A percentile compares a stretch with the other conserved stretches of the same genome.
Conservation (phyloP, 2,329 filamentous ascomycete species). For the Chrysosporium keratinophilum region DNA sequence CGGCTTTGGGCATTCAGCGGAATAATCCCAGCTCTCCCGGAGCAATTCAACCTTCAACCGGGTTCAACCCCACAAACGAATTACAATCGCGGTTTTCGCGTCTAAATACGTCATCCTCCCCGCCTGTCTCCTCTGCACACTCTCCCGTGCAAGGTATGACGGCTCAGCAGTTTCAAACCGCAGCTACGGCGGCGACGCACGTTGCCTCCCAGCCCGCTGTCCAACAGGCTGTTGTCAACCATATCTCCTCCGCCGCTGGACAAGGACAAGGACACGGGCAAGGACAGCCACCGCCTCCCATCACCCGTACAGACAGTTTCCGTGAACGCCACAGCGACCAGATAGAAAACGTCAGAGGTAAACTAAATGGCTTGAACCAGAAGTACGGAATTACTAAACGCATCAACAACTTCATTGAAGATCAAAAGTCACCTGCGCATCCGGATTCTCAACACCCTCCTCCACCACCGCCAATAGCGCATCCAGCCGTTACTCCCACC, state of each 20-base stretch:
- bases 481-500: constrained; percentile 13
- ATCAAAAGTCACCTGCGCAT: constrained; percentile 28
- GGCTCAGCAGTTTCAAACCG: constrained; percentile 28
- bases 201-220: constrained; percentile 26
- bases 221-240: constrained; percentile 46
- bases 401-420: constrained; percentile 40
- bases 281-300: neutral
- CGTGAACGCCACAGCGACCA: constrained; percentile 47
- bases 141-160: constrained; percentile 52
- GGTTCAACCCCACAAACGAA: neutral
- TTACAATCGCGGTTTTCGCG: constrained; percentile 5
- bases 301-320: neutral
- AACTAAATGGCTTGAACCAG: constrained; percentile 49
- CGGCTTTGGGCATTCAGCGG: constrained; percentile 61
- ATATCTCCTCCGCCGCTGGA: constrained; percentile 41
- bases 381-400: constrained; percentile 49
- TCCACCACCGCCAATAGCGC: constrained; percentile 18
- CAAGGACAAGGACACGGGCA: constrained; percentile 41
- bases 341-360: constrained; percentile 49
- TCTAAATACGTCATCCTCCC: constrained; percentile 17
- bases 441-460: constrained; percentile 6
- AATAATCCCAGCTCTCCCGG: constrained; percentile 7
- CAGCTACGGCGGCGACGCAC: constrained; percentile 22
- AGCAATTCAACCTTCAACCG: neutral
- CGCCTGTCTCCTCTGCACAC: constrained; percentile 45